Conservation (phyloP, 2,329 filamentous ascomycete species). For the Fusarium clavum region DNA sequence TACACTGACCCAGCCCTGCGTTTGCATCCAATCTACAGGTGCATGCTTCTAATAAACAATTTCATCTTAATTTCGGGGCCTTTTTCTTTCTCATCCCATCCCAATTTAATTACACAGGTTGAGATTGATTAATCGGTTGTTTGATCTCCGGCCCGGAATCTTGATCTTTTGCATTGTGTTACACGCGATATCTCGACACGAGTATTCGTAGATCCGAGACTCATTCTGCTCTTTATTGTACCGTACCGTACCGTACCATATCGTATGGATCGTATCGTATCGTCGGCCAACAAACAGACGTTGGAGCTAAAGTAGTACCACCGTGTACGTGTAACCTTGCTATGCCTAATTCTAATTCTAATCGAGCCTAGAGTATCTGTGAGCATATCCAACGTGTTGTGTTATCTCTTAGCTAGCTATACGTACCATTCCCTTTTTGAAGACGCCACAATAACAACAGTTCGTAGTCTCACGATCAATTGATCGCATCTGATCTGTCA, state of each 20-base stretch:
- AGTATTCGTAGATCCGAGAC: background rate
- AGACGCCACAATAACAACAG: slow-evolving; percentile 13
- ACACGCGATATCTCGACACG: slow-evolving; percentile 8
- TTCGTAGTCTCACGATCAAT: background rate
- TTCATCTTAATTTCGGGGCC: slow-evolving; percentile 26
- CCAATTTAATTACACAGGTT: slow-evolving; percentile 6
- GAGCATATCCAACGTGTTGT: background rate
- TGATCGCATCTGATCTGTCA: background rate
- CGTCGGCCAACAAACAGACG: background rate
- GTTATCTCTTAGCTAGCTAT: background rate
- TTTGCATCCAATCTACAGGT: slow-evolving; percentile 25
- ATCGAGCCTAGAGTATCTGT: background rate
- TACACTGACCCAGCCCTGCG: slow-evolving; percentile 37
- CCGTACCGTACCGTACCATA: background rate
- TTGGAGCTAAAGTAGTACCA: slow-evolving; percentile 6
- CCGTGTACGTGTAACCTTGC: background rate
- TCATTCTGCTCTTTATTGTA: background rate
- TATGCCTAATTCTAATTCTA: background rate
- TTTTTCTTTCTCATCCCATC: slow-evolving; percentile 16
- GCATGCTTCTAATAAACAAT: slow-evolving; percentile 1
- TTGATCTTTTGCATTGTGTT: slow-evolving; percentile 6
- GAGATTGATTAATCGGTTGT: slow-evolving; percentile 39
- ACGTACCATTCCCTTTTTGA: slow-evolving; percentile 12
- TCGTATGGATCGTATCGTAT: background rate
- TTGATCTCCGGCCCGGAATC: slow-evolving; percentile 25